A percentile compares a stretch with the other conserved stretches of the same genome.
Evolutionary conservation across 129 eudicot species (phyloP).

Genomic region (Kitagawia praeruptora): DNA sequence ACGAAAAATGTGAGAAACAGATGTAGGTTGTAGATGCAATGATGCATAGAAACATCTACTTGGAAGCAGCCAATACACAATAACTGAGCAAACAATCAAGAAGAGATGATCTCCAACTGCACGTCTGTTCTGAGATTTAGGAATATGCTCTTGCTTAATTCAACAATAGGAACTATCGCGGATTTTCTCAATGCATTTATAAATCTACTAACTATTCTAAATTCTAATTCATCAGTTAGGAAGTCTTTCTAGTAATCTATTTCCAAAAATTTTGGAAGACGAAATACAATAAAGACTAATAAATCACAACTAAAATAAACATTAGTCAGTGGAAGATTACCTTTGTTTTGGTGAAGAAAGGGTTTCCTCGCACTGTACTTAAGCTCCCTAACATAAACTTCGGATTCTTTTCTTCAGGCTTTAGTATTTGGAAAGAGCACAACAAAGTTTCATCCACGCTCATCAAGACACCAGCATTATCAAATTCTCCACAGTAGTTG

Average conservation of each 20-base stretch:
- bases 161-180: too few relatives aligned
- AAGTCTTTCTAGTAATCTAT: too few relatives aligned
- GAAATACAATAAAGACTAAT: not conserved
- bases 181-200: too few relatives aligned
- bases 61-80: too few relatives aligned
- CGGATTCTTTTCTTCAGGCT: slow-evolving; percentile 8
- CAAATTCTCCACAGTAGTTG: slow-evolving; percentile 14
- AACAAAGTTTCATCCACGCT: slow-evolving; percentile 6
- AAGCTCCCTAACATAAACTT: slow-evolving; percentile 2
- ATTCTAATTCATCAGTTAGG: not conserved
- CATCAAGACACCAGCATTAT: slow-evolving; percentile 9
- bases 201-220: not conserved
- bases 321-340: not conserved
- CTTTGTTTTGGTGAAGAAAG: slow-evolving; percentile 2
- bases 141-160: too few relatives aligned
- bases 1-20: not conserved
- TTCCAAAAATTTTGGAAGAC: too few relatives aligned
- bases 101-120: not conserved
- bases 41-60: not conserved
- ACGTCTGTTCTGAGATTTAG: too few relatives aligned
- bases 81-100: not conserved
- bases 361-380: slow-evolving; percentile 5
- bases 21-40: not conserved
- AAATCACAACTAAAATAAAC: not conserved
- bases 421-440: slow-evolving; percentile 7